A percentile compares a stretch with the other conserved stretches of the same genome.
Conservation (phyloP, 2,329 filamentous ascomycete species). For the Ophiostoma sp. region DNA sequence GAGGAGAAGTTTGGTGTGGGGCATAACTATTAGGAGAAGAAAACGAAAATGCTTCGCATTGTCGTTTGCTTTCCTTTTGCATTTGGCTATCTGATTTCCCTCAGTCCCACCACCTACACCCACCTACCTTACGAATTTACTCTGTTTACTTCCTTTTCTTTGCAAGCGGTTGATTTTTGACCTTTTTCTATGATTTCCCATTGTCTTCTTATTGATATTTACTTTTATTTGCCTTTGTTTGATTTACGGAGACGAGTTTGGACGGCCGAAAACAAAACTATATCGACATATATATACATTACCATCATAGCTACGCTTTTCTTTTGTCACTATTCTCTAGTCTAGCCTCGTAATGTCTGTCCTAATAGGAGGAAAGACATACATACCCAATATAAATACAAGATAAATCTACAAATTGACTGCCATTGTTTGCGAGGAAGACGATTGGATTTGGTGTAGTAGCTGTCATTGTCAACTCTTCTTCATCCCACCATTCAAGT, state of each 20-base stretch:
- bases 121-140: neutral
- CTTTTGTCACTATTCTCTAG: neutral
- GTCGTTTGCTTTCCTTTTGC: neutral
- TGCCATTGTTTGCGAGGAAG: too few species aligned
- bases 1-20: constrained; percentile 31
- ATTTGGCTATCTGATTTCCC: neutral
- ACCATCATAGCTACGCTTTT: neutral
- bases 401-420: neutral
- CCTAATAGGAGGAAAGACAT: constrained; percentile 5
- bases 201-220: neutral
- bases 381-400: neutral
- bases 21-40: constrained; percentile 28
- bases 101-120: neutral
- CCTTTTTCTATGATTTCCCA: neutral
- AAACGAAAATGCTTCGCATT: neutral
- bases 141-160: neutral
- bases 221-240: neutral
- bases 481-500: neutral
- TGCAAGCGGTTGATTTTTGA: constrained; percentile 1
- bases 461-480: neutral
- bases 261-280: neutral
- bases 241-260: neutral
- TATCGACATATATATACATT: neutral
- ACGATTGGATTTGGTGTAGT: neutral
- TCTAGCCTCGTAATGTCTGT: neutral